Conservation (phyloP, 441 rosid species). For the Bruguiera hainesii region DNA sequence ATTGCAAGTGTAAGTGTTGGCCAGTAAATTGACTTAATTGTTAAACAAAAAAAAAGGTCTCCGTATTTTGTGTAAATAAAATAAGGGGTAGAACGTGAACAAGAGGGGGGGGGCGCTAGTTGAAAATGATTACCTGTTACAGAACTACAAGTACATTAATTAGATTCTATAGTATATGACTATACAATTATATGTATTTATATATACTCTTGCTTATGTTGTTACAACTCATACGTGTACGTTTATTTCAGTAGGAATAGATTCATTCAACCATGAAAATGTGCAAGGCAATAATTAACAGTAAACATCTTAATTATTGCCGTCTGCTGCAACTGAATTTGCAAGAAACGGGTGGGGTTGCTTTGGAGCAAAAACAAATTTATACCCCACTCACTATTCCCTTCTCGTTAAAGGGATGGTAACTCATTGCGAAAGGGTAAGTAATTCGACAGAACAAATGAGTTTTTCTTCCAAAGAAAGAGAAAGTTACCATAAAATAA, state of each 20-base stretch:
- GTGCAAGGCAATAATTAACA: no score
- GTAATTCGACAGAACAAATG: no score
- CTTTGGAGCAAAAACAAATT: not conserved
- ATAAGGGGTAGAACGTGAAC: conserved; percentile 29
- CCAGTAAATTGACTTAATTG: not conserved
- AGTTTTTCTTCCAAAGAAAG: no score
- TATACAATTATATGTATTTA: no score
- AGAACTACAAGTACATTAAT: not conserved
- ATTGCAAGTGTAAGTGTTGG: conserved; percentile 33
- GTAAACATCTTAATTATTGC: not conserved
- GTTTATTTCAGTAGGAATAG: no score
- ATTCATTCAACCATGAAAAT: no score
- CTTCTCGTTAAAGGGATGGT: conserved; percentile 6
- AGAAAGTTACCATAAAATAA: no score
- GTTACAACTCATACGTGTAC: no score
- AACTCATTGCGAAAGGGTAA: not conserved
- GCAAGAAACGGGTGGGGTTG: conserved; percentile 1
- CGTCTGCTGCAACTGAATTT: not conserved
- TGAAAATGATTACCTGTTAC: conserved; percentile 11
- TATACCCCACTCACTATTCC: not conserved
- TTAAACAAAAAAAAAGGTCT: not conserved
- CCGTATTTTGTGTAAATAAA: conserved; percentile 29
- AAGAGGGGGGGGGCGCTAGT: conserved; percentile 17
- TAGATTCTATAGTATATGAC: not conserved
- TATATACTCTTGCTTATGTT: no score